Evolutionary conservation across 192 early-diverging fungal genomes (phyloP).

Genomic region (Linnemannia elongata): DNA sequence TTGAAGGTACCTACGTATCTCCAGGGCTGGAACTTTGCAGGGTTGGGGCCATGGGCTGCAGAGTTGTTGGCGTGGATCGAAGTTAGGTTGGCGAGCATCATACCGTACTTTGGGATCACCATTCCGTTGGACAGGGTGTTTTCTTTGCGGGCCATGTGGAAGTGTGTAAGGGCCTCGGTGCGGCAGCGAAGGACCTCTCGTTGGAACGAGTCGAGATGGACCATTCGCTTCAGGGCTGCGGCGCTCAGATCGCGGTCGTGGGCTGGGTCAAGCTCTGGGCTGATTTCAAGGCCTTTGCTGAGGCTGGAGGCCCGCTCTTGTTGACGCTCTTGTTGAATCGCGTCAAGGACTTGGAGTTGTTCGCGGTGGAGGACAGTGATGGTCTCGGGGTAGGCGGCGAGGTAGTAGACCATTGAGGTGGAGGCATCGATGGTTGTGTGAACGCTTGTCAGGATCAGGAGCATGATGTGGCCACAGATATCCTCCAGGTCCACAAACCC

Average conservation of each 20-base stretch:
- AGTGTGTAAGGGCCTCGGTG: constrained; percentile 20
- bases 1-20: constrained; percentile 47
- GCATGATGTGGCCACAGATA: constrained; percentile 44
- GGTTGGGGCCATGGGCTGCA: constrained; percentile 24
- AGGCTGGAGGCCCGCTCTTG: background rate
- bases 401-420: constrained; percentile 41
- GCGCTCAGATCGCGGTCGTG: constrained; percentile 33
- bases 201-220: constrained; percentile 57
- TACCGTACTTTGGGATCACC: constrained; percentile 40
- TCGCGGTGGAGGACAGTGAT: constrained; percentile 42
- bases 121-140: constrained; percentile 52
- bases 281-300: background rate
- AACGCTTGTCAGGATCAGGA: constrained; percentile 58
- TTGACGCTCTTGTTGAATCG: constrained; percentile 35
- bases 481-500: constrained; percentile 42
- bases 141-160: constrained; percentile 32
- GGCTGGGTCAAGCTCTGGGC: constrained; percentile 19
- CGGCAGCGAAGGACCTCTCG: constrained; percentile 55
- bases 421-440: constrained; percentile 56
- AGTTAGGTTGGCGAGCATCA: constrained; percentile 42
- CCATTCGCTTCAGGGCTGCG: constrained; percentile 50
- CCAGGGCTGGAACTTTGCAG: constrained; percentile 51
- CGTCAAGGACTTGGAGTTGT: constrained; percentile 43
- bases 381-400: constrained; percentile 44
- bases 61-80: constrained; percentile 10